A percentile compares a stretch with the other conserved stretches of the same genome.
Conservation (phyloP, 75 land plant species). For the Pinus taeda region DNA sequence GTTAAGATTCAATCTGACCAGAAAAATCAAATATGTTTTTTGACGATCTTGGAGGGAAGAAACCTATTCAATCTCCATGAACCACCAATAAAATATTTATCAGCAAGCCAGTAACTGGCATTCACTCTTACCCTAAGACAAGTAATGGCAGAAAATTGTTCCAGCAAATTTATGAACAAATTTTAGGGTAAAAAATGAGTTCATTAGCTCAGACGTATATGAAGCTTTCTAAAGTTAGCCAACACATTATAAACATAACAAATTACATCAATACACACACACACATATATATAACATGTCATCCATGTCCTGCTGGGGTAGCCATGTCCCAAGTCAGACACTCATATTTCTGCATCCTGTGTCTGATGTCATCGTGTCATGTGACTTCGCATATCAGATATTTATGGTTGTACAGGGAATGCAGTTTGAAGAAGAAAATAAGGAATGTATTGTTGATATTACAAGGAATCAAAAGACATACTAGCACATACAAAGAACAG, state of each 20-base stretch:
- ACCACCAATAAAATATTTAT: too few relatives aligned
- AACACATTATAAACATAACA: not conserved
- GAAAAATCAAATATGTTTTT: not conserved
- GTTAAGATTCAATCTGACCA: not conserved
- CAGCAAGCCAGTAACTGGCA: too few relatives aligned
- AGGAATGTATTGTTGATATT: not conserved
- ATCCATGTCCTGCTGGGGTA: too few relatives aligned
- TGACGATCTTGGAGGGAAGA: not conserved
- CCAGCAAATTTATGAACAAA: not conserved
- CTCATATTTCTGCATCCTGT: too few relatives aligned
- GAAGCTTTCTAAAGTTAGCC: too few relatives aligned
- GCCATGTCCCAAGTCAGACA: too few relatives aligned
- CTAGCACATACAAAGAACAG: not conserved
- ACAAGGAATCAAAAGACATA: not conserved
- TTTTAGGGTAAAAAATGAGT: not conserved
- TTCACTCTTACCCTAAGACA: too few relatives aligned
- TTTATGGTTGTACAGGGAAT: not conserved
- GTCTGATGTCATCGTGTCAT: too few relatives aligned
- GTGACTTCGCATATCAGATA: not conserved
- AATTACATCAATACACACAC: not conserved
- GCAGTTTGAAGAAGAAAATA: not conserved
- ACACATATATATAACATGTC: too few relatives aligned
- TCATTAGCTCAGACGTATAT: too few relatives aligned
- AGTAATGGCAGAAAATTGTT: not conserved
- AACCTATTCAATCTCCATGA: not conserved